phyloP scores from a whole-genome alignment of 148 eudicot species.

The Euryodendron excelsum region DNA sequence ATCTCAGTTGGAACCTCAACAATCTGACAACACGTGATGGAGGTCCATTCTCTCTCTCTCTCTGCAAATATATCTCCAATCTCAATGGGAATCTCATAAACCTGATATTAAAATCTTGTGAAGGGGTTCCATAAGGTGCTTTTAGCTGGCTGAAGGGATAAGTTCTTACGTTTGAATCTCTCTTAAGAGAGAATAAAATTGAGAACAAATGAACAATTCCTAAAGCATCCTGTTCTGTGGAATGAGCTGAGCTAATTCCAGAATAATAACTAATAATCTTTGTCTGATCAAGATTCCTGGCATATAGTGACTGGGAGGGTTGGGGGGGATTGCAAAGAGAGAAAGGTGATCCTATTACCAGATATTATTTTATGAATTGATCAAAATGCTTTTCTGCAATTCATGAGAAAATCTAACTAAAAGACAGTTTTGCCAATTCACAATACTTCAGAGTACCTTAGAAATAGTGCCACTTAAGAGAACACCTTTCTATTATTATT shows the following conservation, averaged over 20 bases:
- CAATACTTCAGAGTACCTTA: too few species aligned
- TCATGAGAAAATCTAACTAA: too few species aligned
- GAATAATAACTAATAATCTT: background rate
- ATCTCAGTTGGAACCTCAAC: background rate
- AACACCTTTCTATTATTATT: too few species aligned
- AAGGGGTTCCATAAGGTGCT: background rate
- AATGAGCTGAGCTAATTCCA: background rate
- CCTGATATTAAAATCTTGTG: background rate
- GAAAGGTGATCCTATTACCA: background rate
- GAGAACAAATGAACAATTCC: conserved; percentile 3
- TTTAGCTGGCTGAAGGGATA: conserved; percentile 6
- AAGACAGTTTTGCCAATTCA: too few species aligned
- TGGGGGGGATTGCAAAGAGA: background rate
- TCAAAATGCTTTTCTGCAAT: too few species aligned
- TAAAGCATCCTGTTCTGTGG: conserved; percentile 10
- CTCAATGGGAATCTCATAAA: conserved; percentile 1
- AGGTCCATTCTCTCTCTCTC: too few species aligned
- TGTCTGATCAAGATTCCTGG: background rate
- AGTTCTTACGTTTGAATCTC: background rate
- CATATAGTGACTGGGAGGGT: background rate
- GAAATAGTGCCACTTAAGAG: too few species aligned
- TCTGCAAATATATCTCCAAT: too few species aligned
- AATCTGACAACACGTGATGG: too few species aligned
- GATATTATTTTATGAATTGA: too few species aligned
- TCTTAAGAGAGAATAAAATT: background rate